These are phyloP conservation scores for Vitellaria paradoxa DNA, from an alignment of 179 eudicot genomes.

Conservation along the genomic window DNA sequence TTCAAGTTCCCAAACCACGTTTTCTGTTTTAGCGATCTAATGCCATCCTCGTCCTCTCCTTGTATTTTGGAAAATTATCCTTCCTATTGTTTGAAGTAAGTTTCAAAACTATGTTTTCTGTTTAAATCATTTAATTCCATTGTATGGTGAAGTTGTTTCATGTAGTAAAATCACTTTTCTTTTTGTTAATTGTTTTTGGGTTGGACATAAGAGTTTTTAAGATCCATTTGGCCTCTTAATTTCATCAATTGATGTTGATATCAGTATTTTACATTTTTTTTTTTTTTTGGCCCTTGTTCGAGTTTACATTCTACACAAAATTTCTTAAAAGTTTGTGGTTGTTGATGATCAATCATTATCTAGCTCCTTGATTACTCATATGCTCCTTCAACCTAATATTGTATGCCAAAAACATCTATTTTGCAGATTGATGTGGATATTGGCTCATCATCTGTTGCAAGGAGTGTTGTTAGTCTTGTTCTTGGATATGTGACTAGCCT, in stretches of 20 bases:
- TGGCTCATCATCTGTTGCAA: conserved; percentile 96
- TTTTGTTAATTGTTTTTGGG: too few relatives aligned
- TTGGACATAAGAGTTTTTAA: too few relatives aligned
- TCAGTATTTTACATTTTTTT: neutral
- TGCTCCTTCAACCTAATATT: conserved; percentile 1
- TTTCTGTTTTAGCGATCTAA: too few relatives aligned
- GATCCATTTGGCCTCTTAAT: too few relatives aligned
- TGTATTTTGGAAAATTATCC: too few relatives aligned
- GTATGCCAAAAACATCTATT: neutral
- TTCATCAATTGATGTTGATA: neutral
- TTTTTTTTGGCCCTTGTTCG: neutral
- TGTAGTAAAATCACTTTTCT: too few relatives aligned
- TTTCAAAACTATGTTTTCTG: too few relatives aligned
- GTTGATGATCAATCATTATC: neutral
- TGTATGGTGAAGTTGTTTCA: too few relatives aligned
- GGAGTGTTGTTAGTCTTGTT: conserved; percentile 87
- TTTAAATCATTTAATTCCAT: too few relatives aligned
- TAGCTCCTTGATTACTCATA: neutral
- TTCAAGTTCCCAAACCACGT: too few relatives aligned
- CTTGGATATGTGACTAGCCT: conserved; percentile 96
- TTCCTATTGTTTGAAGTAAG: too few relatives aligned
- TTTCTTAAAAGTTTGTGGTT: neutral
- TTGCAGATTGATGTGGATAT: conserved; percentile 98
- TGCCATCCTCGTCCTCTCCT: too few relatives aligned
- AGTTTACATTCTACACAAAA: neutral